Evolutionary conservation across 2,329 filamentous ascomycete species (phyloP).

Genomic region (Colletotrichum abscissum): DNA sequence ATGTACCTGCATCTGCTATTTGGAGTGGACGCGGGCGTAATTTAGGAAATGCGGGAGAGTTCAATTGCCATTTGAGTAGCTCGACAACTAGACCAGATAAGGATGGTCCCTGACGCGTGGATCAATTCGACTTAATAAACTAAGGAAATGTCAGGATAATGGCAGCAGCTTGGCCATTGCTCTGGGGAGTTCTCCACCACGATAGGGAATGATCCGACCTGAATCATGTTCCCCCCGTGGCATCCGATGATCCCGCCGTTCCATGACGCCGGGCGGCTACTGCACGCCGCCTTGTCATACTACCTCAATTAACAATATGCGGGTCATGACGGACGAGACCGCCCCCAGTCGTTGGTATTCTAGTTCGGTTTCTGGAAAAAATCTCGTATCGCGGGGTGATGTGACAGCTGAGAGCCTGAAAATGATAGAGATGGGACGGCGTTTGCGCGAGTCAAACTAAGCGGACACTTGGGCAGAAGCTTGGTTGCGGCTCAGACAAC

Average conservation of each 20-base stretch:
- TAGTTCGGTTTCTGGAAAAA: neutral
- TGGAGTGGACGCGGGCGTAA: neutral
- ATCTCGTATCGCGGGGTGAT: neutral
- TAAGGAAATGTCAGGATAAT: neutral
- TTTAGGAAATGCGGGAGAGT: neutral
- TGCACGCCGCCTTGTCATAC: neutral
- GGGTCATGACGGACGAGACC: neutral
- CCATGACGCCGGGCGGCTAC: neutral
- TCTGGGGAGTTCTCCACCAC: neutral
- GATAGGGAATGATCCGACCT: neutral
- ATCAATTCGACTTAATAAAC: neutral
- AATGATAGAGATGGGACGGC: neutral
- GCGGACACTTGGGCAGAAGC: neutral
- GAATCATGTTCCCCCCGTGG: neutral
- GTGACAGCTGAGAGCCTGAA: neutral
- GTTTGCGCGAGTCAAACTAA: neutral
- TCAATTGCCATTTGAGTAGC: neutral
- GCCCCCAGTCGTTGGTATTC: neutral
- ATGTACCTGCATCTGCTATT: neutral
- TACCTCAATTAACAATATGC: neutral
- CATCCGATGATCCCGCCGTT: neutral
- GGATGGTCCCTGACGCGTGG: neutral
- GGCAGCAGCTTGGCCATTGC: neutral
- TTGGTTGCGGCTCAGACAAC: neutral
- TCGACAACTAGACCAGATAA: neutral